These are phyloP conservation scores for Talaromyces sp. DNA, from an alignment of 2,329 filamentous ascomycete genomes.

Conservation along the genomic window DNA sequence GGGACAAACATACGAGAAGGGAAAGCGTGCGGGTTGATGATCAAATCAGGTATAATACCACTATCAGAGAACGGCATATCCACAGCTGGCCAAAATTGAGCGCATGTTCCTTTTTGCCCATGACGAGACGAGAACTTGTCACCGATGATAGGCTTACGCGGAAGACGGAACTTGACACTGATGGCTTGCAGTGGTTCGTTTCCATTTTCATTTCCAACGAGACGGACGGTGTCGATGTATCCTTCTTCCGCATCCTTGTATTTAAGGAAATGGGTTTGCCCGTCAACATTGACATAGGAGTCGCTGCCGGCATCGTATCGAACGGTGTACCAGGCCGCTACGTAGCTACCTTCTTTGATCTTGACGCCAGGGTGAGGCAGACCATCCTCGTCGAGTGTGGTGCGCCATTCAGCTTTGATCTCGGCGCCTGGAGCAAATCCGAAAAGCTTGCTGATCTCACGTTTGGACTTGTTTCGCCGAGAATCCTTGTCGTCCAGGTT, in stretches of 20 bases:
- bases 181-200: conserved; percentile 82
- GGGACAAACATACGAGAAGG: conserved; percentile 65
- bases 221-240: conserved; percentile 87
- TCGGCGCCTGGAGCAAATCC: conserved; percentile 80
- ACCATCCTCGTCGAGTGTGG: conserved; percentile 81
- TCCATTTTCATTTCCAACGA: conserved; percentile 82
- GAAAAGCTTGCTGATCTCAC: conserved; percentile 76
- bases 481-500: conserved; percentile 75
- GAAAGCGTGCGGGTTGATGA: conserved; percentile 99
- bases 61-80: conserved; percentile 98
- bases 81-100: conserved; percentile 88
- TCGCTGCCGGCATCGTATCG: conserved; percentile 68
- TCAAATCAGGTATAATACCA: conserved; percentile 94
- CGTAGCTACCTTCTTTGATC: conserved; percentile 75
- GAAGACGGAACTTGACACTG: conserved; percentile 89
- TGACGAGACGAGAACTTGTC: conserved; percentile 99
- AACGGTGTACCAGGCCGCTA: conserved; percentile 89
- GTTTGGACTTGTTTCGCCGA: conserved; percentile 63
- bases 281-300: conserved; percentile 80
- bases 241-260: conserved; percentile 91
- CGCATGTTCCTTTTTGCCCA: conserved; percentile 95
- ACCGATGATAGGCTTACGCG: conserved; percentile 86
- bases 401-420: conserved; percentile 68
- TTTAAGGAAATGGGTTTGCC: conserved; percentile 80
- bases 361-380: conserved; percentile 76